Percentiles rank a stretch among this genome's conserved stretches.
Conservation (phyloP, 139 green algal genomes). For the Picochlorum costavermella region DNA sequence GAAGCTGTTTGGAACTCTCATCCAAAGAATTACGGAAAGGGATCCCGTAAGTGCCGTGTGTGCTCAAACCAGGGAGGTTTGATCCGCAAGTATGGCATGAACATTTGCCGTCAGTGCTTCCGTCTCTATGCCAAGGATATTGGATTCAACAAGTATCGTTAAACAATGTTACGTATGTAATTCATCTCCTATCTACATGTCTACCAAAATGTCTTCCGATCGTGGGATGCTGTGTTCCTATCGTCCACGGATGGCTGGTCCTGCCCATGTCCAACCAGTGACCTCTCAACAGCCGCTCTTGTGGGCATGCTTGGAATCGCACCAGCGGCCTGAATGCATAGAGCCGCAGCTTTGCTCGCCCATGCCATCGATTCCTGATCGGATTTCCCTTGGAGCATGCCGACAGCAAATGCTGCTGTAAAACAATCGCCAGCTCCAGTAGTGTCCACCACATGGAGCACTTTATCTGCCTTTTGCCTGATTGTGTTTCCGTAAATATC, state of each 20-base stretch:
- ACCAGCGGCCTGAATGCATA: slow-evolving; percentile 56
- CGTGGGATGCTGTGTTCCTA: neutral
- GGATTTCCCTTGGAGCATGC: slow-evolving; percentile 52
- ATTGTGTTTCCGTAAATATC: slow-evolving; percentile 16
- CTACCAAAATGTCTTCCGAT: slow-evolving; percentile 5
- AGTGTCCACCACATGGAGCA: slow-evolving; percentile 64
- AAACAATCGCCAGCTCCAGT: slow-evolving; percentile 91
- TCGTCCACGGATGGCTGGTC: neutral
- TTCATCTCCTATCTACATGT: neutral
- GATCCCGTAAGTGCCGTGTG: slow-evolving; percentile 82
- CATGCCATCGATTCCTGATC: slow-evolving; percentile 60
- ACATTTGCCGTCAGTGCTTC: slow-evolving; percentile 95
- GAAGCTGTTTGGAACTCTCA: slow-evolving; percentile 92
- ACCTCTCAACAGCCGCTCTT: slow-evolving; percentile 25
- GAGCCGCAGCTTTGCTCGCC: slow-evolving; percentile 46
- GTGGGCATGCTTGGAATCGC: slow-evolving; percentile 52
- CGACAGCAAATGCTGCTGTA: slow-evolving; percentile 78
- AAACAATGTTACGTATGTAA: slow-evolving; percentile 7
- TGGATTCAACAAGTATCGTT: slow-evolving; percentile 21
- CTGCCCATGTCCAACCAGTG: neutral
- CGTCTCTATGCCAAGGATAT: slow-evolving; percentile 16
- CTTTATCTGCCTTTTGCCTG: slow-evolving; percentile 4
- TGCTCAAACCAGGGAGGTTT: slow-evolving; percentile 91
- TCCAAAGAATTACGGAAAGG: slow-evolving; percentile 82
- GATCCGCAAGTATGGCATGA: slow-evolving; percentile 98